These are phyloP conservation scores for Ettlia oleoabundans DNA, from an alignment of 139 green algal species.

Conservation along the genomic window DNA sequence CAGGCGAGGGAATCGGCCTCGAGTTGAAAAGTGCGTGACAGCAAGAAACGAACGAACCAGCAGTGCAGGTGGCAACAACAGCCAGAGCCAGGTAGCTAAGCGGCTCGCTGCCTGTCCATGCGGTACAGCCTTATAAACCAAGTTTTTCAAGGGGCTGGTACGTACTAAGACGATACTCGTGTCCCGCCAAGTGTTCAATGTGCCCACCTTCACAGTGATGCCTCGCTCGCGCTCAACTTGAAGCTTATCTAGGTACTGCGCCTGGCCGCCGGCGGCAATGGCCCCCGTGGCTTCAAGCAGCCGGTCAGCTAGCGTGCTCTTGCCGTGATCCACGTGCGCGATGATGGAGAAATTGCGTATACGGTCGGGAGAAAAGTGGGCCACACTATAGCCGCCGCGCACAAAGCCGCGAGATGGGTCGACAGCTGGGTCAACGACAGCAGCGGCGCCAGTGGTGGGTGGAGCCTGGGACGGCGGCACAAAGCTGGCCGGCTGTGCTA, in stretches of 20 bases:
- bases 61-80: too few species aligned
- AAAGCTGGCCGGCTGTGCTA: background rate
- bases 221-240: constrained; percentile 87
- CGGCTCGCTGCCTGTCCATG: too few species aligned
- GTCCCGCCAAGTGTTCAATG: background rate
- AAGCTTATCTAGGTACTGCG: constrained; percentile 76
- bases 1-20: too few species aligned
- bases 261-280: constrained; percentile 37
- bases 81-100: too few species aligned
- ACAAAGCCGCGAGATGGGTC: constrained; percentile 30
- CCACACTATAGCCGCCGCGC: constrained; percentile 30
- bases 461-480: background rate
- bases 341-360: constrained; percentile 91
- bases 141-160: too few species aligned
- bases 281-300: constrained; percentile 68
- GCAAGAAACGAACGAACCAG: too few species aligned
- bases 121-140: too few species aligned
- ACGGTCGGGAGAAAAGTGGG: constrained; percentile 48
- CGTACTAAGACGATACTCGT: too few species aligned
- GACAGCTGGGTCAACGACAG: background rate
- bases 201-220: constrained; percentile 90
- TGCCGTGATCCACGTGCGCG: constrained; percentile 91
- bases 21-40: too few species aligned
- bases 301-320: constrained; percentile 83
- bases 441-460: background rate